Conservation (phyloP, 768 basidiomycete genomes). For the Tylopilus intermedius region DNA sequence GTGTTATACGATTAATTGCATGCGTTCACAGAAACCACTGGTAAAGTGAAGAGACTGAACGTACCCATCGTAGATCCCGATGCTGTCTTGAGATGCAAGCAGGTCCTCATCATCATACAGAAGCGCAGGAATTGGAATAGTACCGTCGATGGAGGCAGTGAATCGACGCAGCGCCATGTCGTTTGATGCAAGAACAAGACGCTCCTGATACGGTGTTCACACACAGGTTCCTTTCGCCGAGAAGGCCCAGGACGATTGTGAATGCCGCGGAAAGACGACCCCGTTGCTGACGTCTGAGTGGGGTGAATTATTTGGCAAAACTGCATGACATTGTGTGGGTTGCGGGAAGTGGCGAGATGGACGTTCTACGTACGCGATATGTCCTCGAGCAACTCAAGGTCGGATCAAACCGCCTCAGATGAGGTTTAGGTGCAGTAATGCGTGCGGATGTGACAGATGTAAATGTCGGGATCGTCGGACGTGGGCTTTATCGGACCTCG, state of each 20-base stretch:
- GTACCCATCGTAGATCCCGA: conserved; percentile 92
- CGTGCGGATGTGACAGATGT: conserved; percentile 6
- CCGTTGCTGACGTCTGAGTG: conserved; percentile 5
- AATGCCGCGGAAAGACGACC: conserved; percentile 10
- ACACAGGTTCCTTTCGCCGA: not conserved
- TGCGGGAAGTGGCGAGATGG: conserved; percentile 7
- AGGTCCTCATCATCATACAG: conserved; percentile 80
- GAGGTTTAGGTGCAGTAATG: conserved; percentile 17
- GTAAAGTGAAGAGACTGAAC: conserved; percentile 23
- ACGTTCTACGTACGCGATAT: conserved; percentile 10
- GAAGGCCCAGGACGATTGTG: not conserved
- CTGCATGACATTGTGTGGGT: conserved; percentile 1
- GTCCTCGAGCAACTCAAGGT: conserved; percentile 3
- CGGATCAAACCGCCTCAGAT: conserved; percentile 15
- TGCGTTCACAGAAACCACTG: conserved; percentile 13
- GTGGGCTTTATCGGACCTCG: conserved; percentile 2
- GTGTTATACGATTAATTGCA: conserved; percentile 15
- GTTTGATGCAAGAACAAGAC: conserved; percentile 1
- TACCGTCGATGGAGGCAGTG: conserved; percentile 60
- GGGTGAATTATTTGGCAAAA: conserved; percentile 4
- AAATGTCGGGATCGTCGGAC: not conserved
- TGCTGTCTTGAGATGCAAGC: conserved; percentile 64
- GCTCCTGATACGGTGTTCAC: conserved; percentile 2
- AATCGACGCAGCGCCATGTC: conserved; percentile 54
- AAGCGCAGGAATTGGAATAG: conserved; percentile 71